These are phyloP conservation scores for Linum trigynum DNA, from an alignment of 345 rosid genomes.

Conservation along the genomic window DNA sequence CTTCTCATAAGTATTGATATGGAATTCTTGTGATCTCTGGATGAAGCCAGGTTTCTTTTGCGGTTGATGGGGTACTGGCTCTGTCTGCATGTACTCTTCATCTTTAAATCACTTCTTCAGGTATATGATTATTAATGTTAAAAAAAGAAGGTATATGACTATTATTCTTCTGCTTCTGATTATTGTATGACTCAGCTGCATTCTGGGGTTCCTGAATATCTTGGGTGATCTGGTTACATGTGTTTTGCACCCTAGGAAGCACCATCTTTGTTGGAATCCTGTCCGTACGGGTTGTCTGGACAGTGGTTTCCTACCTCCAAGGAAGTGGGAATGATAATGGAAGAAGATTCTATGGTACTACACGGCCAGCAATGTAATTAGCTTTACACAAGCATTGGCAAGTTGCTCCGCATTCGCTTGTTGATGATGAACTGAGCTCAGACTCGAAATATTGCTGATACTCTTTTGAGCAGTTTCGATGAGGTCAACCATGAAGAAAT, in stretches of 20 bases:
- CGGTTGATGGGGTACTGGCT: constrained; percentile 69
- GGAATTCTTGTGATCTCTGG: background rate
- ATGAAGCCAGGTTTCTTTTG: constrained; percentile 56
- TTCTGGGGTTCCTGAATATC: background rate
- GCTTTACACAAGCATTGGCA: background rate
- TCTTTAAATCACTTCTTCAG: constrained; percentile 50
- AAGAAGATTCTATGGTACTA: constrained; percentile 26
- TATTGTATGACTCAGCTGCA: background rate
- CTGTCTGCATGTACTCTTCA: constrained; percentile 59
- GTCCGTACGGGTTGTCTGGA: constrained; percentile 56
- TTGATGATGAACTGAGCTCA: background rate
- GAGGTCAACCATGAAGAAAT: no score
- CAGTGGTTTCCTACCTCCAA: constrained; percentile 48
- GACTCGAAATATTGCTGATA: background rate
- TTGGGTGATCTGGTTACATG: constrained; percentile 26
- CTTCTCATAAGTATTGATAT: background rate
- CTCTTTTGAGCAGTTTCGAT: background rate
- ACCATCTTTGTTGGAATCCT: constrained; percentile 52
- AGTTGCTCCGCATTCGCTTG: no score
- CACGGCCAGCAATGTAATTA: constrained; percentile 23
- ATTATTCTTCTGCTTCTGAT: background rate
- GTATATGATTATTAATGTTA: constrained; percentile 18
- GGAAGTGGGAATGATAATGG: constrained; percentile 35
- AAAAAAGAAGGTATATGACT: no score
- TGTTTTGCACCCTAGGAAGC: constrained; percentile 65